These are phyloP conservation scores for Areca catechu DNA, from an alignment of 176 grass and related monocot genomes.

Conservation along the genomic window DNA sequence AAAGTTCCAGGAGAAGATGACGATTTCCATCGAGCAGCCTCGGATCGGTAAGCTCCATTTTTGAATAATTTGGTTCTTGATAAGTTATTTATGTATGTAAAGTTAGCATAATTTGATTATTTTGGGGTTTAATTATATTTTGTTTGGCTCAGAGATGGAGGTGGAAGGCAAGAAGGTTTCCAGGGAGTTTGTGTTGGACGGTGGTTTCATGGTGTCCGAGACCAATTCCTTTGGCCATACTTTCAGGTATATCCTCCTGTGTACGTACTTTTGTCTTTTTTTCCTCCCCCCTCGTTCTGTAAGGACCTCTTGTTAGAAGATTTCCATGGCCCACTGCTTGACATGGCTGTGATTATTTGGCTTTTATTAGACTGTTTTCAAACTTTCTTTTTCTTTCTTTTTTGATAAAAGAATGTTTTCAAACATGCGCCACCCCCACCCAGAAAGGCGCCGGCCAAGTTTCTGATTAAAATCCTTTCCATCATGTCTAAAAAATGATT, in stretches of 20 bases:
- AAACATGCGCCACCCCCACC: background rate
- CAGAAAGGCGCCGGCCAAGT: too few relatives aligned
- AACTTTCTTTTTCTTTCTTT: too few relatives aligned
- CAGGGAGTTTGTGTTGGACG: conserved; percentile 48
- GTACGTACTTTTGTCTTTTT: background rate
- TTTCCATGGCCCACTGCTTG: background rate
- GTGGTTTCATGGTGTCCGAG: conserved; percentile 60
- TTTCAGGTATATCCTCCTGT: conserved; percentile 43
- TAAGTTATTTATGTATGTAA: background rate
- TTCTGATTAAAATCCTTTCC: background rate
- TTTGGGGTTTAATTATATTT: background rate
- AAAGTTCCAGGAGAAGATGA: conserved; percentile 31
- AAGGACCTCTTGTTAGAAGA: background rate
- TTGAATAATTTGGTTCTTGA: background rate
- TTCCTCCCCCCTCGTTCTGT: too few relatives aligned
- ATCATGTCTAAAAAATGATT: too few relatives aligned
- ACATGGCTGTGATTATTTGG: too few relatives aligned
- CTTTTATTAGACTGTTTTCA: background rate
- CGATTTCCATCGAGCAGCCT: conserved; percentile 60
- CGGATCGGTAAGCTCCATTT: conserved; percentile 29
- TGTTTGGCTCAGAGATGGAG: conserved; percentile 18
- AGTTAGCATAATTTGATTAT: background rate
- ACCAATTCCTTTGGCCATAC: conserved; percentile 69
- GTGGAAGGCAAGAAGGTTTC: conserved; percentile 27
- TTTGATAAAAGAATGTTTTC: background rate